These are phyloP conservation scores for Vitis rotundifolia DNA, from an alignment of 164 flowering plant genomes.

Conservation along the genomic window DNA sequence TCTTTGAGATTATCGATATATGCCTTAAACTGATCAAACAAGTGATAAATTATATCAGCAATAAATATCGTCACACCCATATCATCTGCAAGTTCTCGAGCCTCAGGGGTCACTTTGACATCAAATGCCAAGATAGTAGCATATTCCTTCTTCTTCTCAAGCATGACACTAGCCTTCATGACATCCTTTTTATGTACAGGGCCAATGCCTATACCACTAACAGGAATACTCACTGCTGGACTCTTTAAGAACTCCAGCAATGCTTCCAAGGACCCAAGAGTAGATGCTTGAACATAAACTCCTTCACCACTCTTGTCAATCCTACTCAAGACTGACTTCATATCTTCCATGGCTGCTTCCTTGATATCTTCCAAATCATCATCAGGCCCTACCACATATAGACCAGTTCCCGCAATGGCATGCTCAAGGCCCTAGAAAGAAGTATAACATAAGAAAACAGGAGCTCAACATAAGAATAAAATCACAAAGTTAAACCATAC, in stretches of 20 bases:
- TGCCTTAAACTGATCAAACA: conserved; percentile 94
- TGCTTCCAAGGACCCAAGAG: conserved; percentile 98
- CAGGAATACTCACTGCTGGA: conserved; percentile 86
- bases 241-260: conserved; percentile 89
- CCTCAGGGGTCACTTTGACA: conserved; percentile 96
- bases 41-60: conserved; percentile 95
- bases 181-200: conserved; percentile 98
- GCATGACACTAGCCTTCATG: conserved; percentile 96
- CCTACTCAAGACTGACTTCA: conserved; percentile 82
- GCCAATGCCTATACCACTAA: conserved; percentile 91
- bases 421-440: conserved; percentile 86
- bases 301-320: conserved; percentile 96
- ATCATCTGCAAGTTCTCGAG: conserved; percentile 93
- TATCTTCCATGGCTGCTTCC: conserved; percentile 80
- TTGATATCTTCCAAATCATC: conserved; percentile 83
- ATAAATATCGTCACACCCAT: conserved; percentile 84
- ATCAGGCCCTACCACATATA: conserved; percentile 83
- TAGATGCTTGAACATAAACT: conserved; percentile 96
- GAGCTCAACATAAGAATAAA: not conserved
- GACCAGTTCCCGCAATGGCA: conserved; percentile 92
- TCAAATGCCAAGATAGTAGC: conserved; percentile 96
- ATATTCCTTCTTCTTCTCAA: conserved; percentile 95
- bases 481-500: no score
- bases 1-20: conserved; percentile 90
- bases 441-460: not conserved